Conservation (phyloP, 2,329 filamentous ascomycete species). For the Trichoderma sp. region DNA sequence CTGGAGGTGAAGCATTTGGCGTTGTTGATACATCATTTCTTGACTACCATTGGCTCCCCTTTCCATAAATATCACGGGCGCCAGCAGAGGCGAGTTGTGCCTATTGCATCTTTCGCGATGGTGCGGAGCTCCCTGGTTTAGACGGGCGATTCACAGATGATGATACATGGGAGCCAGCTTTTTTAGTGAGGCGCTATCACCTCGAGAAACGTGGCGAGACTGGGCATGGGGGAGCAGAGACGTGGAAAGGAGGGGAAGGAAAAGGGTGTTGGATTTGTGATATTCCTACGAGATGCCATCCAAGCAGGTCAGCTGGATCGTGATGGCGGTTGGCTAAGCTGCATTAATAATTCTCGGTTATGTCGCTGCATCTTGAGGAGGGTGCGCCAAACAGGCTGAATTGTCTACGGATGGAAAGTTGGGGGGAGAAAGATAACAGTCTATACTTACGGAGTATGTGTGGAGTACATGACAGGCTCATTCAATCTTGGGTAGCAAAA, state of each 20-base stretch:
- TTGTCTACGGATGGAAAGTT: neutral
- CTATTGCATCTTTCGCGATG: neutral
- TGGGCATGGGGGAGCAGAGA: neutral
- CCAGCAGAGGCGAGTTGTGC: neutral
- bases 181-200: neutral
- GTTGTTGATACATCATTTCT: slow-evolving; percentile 4
- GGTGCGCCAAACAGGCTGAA: slow-evolving; percentile 15
- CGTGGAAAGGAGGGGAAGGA: neutral
- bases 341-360: neutral
- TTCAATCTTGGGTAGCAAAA: neutral
- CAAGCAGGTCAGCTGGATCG: neutral
- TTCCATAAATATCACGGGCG: neutral
- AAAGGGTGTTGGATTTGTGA: slow-evolving; percentile 9
- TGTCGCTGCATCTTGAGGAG: neutral
- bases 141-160: neutral
- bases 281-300: neutral
- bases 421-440: no score
- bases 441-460: neutral
- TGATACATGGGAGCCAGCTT: neutral
- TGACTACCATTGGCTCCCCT: neutral
- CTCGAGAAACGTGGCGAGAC: neutral
- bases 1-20: slow-evolving; percentile 48
- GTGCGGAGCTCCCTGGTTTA: neutral
- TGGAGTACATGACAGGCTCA: neutral
- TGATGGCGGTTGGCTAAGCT: neutral